phyloP scores from a whole-genome alignment of 805 yeast species.

The Candida germanica region DNA sequence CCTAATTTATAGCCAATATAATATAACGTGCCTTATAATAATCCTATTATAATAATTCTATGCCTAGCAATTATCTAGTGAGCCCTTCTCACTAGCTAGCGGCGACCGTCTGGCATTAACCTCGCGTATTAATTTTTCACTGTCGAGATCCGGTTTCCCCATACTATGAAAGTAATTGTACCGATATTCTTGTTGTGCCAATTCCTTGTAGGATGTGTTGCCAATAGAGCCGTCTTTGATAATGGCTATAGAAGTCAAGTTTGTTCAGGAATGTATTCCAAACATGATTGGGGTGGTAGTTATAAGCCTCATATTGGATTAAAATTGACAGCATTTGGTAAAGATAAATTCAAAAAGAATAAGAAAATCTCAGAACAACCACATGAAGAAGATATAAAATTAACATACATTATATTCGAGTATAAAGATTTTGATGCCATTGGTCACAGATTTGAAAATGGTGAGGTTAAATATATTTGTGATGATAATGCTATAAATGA shows the following conservation, averaged over 20 bases:
- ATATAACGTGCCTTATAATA: no score
- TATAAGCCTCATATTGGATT: constrained; percentile 41
- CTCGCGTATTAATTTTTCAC: no score
- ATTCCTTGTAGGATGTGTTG: constrained; percentile 4
- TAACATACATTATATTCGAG: constrained; percentile 78
- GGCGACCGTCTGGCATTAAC: no score
- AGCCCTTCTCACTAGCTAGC: no score
- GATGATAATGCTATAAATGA: constrained; percentile 61
- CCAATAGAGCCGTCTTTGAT: constrained; percentile 48
- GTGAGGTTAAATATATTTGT: constrained; percentile 59
- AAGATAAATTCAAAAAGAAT: constrained; percentile 25
- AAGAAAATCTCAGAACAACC: constrained; percentile 19
- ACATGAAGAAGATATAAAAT: constrained; percentile 33
- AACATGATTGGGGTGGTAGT: constrained; percentile 83
- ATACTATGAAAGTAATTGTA: constrained; percentile 6
- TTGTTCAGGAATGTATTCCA: constrained; percentile 89
- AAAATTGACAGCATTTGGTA: constrained; percentile 25
- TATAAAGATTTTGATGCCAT: constrained; percentile 69
- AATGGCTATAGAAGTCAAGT: constrained; percentile 51
- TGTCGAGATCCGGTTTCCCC: neutral
- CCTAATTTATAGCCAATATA: no score
- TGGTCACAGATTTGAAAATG: constrained; percentile 52
- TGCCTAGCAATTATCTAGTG: no score
- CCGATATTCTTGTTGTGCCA: constrained; percentile 6
- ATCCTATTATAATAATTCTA: no score